Percentiles rank a stretch among this genome's conserved stretches.
These are phyloP conservation scores for Candida tropicalis DNA, from an alignment of 1,139 yeast genomes.

Conservation along the genomic window DNA sequence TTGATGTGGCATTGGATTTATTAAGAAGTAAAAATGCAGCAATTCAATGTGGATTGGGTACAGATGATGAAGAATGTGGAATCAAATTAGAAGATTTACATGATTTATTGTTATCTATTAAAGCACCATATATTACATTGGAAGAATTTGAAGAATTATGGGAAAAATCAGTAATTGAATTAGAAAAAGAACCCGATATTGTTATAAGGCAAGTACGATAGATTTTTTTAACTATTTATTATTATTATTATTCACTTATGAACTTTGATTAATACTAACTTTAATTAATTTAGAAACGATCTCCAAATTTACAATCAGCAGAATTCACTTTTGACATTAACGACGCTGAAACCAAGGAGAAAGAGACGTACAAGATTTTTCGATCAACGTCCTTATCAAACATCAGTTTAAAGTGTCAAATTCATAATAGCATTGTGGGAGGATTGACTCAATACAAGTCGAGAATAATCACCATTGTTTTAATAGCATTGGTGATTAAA, in stretches of 20 bases:
- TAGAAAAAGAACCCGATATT: constrained; percentile 74
- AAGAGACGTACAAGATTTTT: constrained; percentile 51
- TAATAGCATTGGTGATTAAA: constrained; percentile 24
- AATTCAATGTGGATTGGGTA: constrained; percentile 61
- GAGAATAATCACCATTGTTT: constrained; percentile 27
- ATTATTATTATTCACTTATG: not conserved
- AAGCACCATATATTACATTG: constrained; percentile 60
- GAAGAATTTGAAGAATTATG: constrained; percentile 84
- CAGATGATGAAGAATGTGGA: constrained; percentile 53
- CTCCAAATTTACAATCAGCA: constrained; percentile 29
- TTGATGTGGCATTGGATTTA: constrained; percentile 66
- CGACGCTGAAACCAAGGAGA: constrained; percentile 32
- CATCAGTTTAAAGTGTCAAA: constrained; percentile 62
- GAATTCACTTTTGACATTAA: constrained; percentile 26
- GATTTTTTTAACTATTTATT: constrained; percentile 7
- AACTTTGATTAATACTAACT: constrained; percentile 20
- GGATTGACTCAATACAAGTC: constrained; percentile 47
- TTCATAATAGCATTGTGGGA: constrained; percentile 57
- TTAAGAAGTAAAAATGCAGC: constrained; percentile 72
- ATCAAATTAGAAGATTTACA: constrained; percentile 56
- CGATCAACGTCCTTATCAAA: constrained; percentile 75
- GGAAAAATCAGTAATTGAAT: constrained; percentile 63
- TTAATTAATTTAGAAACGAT: constrained; percentile 31
- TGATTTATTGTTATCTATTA: constrained; percentile 57
- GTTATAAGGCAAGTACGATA: constrained; percentile 69